Base-by-base conservation (phyloP, 2,329 filamentous ascomycete genomes). In the Neurospora sp. region DNA sequence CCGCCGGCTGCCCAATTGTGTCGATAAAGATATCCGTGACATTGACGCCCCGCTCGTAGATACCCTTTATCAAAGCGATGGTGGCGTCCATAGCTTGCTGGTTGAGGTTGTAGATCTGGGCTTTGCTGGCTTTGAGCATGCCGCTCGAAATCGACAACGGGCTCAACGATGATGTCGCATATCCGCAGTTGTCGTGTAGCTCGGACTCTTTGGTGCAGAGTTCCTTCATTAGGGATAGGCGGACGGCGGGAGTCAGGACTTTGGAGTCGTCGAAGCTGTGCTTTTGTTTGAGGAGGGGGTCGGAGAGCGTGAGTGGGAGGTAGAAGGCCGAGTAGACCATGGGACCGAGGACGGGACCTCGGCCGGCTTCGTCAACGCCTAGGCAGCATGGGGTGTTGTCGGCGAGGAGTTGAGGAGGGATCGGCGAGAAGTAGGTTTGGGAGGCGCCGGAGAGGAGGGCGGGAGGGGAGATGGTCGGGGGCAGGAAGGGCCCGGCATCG, bases 251-350 rank as follows among this genome's bases (percentile, higher is more conserved):
- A 0, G 91, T 96, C 46, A 98, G 88, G 5, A 93, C 92, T 82
- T 98, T 98, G 79, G 92, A 96, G 84, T 98, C 95, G 84, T 97
- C 91, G 81, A 97, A 97, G 83, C 90, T 91, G 82, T 97, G 91
- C 4, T 89, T 88, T 42, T 87, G 81, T 68, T 92, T 91, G 28
- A 98, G 89, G 38, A 97, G 88, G 1, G 91, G 86, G 77, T 90
- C 89, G 36, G 90, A 87, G 38, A 89, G 83, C 0, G 89, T 85
- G 1, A 92, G 80, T 68, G 96, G 96, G 74, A 96, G 92, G 82
- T 87, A 89, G 82, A 90, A 90, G 76, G 90, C 83, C 73, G 85
- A 87, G 82, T 91, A 91, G 76, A 91, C 89, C 89, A 91, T 90
- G 75, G 84, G 90, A 74, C 92, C 95, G 13, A 98, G 87, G n/a